phyloP scores from a whole-genome alignment of 441 rosid genomes.

The Corymbia citriodora region DNA sequence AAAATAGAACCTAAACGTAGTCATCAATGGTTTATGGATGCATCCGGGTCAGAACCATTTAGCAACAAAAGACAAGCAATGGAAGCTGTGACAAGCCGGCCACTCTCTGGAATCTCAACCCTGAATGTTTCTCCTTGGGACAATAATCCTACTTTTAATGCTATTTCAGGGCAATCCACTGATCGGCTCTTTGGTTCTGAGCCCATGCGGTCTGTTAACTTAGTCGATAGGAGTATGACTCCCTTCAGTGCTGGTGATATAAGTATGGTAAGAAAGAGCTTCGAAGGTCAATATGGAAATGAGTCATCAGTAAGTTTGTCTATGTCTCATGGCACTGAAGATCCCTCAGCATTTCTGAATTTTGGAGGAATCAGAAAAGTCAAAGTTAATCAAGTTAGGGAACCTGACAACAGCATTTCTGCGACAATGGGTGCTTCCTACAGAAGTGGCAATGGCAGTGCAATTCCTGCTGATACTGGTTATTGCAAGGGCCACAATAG shows the following conservation, averaged over 20 bases:
- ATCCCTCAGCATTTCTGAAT: slow-evolving; percentile 34
- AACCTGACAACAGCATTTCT: slow-evolving; percentile 29
- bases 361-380: slow-evolving; percentile 53
- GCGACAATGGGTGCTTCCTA: slow-evolving; percentile 31
- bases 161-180: slow-evolving; percentile 42
- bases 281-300: slow-evolving; percentile 31
- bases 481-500: slow-evolving; percentile 20
- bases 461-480: slow-evolving; percentile 14
- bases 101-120: slow-evolving; percentile 25
- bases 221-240: slow-evolving; percentile 43
- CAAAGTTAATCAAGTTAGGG: slow-evolving; percentile 54
- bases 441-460: slow-evolving; percentile 29
- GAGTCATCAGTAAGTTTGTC: slow-evolving; percentile 48
- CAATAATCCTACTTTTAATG: slow-evolving; percentile 35
- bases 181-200: slow-evolving; percentile 44
- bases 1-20: slow-evolving; percentile 48
- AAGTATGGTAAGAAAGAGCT: slow-evolving; percentile 30
- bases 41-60: slow-evolving; percentile 36
- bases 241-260: slow-evolving; percentile 26
- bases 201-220: slow-evolving; percentile 36
- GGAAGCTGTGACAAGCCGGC: slow-evolving; percentile 30
- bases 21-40: slow-evolving; percentile 52
- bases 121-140: slow-evolving; percentile 44
- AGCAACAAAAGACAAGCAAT: slow-evolving; percentile 60
- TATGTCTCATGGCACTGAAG: slow-evolving; percentile 46